A percentile compares a stretch with the other conserved stretches of the same genome.
phyloP scores from a whole-genome alignment of 2,329 filamentous ascomycete genomes.

The Colletotrichum filicis region DNA sequence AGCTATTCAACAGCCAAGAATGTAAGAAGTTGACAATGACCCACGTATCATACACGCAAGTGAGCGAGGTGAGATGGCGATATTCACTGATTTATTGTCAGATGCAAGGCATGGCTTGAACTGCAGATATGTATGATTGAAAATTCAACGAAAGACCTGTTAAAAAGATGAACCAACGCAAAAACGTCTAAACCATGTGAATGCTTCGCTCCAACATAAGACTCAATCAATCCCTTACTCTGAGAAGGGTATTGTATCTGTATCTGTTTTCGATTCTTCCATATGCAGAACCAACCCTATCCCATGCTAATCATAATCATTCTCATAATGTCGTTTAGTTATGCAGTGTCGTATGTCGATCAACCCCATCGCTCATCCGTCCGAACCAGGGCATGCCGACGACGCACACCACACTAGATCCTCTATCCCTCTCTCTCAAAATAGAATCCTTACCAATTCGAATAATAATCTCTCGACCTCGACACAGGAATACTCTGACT shows the following conservation, averaged over 20 bases:
- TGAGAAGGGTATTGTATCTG: not conserved
- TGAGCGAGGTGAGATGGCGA: too few relatives aligned
- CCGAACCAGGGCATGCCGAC: too few relatives aligned
- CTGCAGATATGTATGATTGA: not conserved
- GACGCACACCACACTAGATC: too few relatives aligned
- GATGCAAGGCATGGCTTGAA: not conserved
- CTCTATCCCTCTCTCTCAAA: not conserved
- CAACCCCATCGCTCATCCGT: too few relatives aligned
- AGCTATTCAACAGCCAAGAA: too few relatives aligned
- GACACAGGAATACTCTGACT: conserved; percentile 27
- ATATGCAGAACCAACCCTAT: not conserved
- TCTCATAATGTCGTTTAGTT: not conserved
- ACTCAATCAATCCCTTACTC: not conserved
- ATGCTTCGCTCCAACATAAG: not conserved
- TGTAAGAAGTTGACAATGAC: too few relatives aligned
- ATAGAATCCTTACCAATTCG: conserved; percentile 1
- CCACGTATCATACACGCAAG: too few relatives aligned
- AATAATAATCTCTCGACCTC: conserved; percentile 3
- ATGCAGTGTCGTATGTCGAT: not conserved
- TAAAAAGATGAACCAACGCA: not conserved
- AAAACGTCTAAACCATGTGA: not conserved
- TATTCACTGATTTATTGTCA: not conserved
- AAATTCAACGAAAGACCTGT: not conserved
- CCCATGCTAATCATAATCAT: not conserved
- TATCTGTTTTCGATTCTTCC: not conserved